phyloP scores from a whole-genome alignment of 345 rosid species.

The Boechera divaricarpa region DNA sequence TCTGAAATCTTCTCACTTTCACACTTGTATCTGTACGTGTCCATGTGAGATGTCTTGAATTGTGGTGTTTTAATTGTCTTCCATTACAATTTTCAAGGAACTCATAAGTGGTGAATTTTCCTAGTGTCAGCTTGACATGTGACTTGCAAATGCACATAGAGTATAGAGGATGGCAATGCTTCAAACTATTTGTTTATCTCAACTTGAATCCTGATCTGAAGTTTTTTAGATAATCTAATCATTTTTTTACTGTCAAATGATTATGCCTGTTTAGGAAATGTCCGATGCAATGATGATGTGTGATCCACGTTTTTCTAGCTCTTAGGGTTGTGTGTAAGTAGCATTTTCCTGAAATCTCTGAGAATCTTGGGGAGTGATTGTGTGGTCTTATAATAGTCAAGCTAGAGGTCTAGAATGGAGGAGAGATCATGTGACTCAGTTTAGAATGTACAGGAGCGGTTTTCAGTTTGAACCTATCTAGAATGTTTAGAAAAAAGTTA shows the following conservation, averaged over 20 bases:
- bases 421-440: neutral
- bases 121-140: constrained; percentile 4
- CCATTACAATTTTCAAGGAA: too few species aligned
- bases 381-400: neutral
- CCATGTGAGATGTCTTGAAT: constrained; percentile 9
- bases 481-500: neutral
- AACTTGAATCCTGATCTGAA: neutral
- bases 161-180: neutral
- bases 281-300: neutral
- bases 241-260: neutral
- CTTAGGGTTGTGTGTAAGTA: neutral
- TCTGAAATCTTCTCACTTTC: constrained; percentile 9
- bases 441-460: neutral
- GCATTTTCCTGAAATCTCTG: neutral
- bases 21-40: neutral
- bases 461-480: neutral
- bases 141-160: neutral
- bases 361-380: neutral
- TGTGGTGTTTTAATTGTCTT: neutral
- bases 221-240: neutral
- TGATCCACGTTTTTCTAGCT: neutral
- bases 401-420: neutral
- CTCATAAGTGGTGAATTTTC: neutral
- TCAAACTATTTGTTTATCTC: neutral
- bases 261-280: neutral